phyloP scores from a whole-genome alignment of 805 yeast species.

The Cyberlindnera petersonii region DNA sequence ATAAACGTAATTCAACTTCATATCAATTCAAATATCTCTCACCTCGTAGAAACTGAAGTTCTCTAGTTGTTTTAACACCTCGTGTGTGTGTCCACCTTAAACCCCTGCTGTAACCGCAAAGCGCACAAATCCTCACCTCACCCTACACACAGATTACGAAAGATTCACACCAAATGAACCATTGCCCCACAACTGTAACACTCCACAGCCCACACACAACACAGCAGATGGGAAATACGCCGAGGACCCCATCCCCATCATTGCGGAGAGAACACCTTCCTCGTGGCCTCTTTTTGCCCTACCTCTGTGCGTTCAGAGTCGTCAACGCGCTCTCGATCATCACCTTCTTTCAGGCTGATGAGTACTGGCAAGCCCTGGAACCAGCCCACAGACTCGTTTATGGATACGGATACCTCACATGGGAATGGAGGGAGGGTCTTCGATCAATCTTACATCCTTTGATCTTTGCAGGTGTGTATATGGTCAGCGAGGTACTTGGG shows the following conservation, averaged over 20 bases:
- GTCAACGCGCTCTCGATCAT: slow-evolving; percentile 57
- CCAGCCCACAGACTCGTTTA: slow-evolving; percentile 78
- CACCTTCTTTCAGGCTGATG: slow-evolving; percentile 96
- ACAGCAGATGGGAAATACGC: background rate
- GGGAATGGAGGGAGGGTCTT: slow-evolving; percentile 87
- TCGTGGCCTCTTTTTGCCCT: slow-evolving; percentile 21
- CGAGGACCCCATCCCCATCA: slow-evolving; percentile 6
- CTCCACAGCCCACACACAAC: background rate
- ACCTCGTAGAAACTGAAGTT: too few species aligned
- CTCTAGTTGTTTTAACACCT: too few species aligned
- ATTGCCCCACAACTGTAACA: too few species aligned
- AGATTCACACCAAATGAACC: too few species aligned
- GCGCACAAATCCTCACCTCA: too few species aligned
- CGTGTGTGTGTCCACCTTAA: too few species aligned
- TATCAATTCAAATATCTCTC: too few species aligned
- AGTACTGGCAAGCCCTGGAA: slow-evolving; percentile 87
- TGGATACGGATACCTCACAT: slow-evolving; percentile 80
- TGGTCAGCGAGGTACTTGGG: slow-evolving; percentile 30
- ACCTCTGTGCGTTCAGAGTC: slow-evolving; percentile 43
- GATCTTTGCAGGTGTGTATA: slow-evolving; percentile 50
- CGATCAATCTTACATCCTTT: slow-evolving; percentile 81
- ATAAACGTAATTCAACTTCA: too few species aligned
- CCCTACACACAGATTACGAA: too few species aligned
- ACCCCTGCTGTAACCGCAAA: too few species aligned
- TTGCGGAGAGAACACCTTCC: slow-evolving; percentile 16